Base-by-base conservation (phyloP, 768 basidiomycete genomes). In the Pulveroboletus sp. region DNA sequence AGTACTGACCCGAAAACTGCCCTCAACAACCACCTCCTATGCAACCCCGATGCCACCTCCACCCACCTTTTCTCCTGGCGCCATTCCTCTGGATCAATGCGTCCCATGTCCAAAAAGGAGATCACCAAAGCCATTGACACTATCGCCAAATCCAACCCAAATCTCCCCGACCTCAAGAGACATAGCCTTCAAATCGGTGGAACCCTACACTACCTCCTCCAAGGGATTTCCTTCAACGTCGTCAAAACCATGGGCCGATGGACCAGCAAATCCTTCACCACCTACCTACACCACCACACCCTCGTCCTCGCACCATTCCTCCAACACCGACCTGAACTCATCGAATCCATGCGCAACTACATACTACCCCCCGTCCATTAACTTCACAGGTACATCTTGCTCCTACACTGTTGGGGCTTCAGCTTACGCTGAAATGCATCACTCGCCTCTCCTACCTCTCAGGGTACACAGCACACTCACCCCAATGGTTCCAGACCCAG, bases 61-160 rank as follows among this genome's bases (percentile, higher is more conserved):
- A 14, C 22, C 2, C 50, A 55, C 29, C 42, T 55, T 0, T 55
- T 55, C 13, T 1, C 46, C 0, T 55, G 54, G 51, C 44, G 13
- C 8, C 54, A 55, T n/a, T 29, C 36, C 0, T 3, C 32, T 0
- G 19, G 22, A 6, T 0, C 4, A 2, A 5, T 43, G 5, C 4
- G 42, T 0, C 46, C 47, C 0, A 29, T 55, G 1, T 48, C 54
- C 0, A 53, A 35, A 2, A 49, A 27, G 17, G 47, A 48, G 3
- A 30, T 53, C 3, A 31, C 10, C 1, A 42, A 22, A 11, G 17
- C 8, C 0, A 42, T 53, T 0, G 14, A 42, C 0, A 0, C 14
- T 5, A 43, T 56, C 6, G 29, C 5, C 0, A 34, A 31, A 13
- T 0, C 10, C 0, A 6, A 39, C 16, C 38, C 16, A 0, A 16